A percentile compares a stretch with the other conserved stretches of the same genome.
Evolutionary conservation across 495 filamentous ascomycete species (phyloP).

Genomic region (Staphylotrichum longicolle): DNA sequence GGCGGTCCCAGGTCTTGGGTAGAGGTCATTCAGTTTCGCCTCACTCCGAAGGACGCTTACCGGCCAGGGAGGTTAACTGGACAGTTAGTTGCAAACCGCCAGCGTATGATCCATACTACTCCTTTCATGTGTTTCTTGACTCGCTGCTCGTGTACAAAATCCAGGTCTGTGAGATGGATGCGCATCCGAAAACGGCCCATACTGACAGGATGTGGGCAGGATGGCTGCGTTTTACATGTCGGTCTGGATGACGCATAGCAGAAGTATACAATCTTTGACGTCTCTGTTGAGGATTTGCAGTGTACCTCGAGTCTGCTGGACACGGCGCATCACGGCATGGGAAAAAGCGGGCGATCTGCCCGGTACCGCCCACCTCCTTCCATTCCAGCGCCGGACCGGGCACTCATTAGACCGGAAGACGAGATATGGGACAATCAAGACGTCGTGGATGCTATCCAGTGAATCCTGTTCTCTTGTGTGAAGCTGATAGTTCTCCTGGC

Average conservation of each 20-base stretch:
- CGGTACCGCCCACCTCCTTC: not conserved
- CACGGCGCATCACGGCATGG: not conserved
- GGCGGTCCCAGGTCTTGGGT: not conserved
- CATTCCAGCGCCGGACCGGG: not conserved
- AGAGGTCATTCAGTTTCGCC: not conserved
- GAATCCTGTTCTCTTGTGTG: too few species aligned
- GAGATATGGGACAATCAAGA: too few species aligned
- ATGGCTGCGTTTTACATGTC: not conserved
- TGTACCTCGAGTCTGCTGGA: not conserved
- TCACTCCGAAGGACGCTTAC: not conserved
- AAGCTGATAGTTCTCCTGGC: too few species aligned
- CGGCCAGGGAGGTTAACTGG: not conserved
- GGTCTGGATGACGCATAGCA: not conserved
- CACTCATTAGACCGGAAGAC: too few species aligned
- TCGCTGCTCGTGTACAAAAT: too few species aligned
- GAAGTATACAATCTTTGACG: too few species aligned
- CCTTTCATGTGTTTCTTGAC: too few species aligned
- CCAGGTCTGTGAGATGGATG: too few species aligned
- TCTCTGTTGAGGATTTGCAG: not conserved
- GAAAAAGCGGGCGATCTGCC: not conserved
- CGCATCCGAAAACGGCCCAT: too few species aligned
- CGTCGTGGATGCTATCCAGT: too few species aligned
- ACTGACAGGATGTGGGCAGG: not conserved
- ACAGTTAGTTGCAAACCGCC: too few species aligned
- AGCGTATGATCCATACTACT: too few species aligned